Evolutionary conservation across 176 grass and related monocot species (phyloP).

Genomic region (Microstegium vimineum): DNA sequence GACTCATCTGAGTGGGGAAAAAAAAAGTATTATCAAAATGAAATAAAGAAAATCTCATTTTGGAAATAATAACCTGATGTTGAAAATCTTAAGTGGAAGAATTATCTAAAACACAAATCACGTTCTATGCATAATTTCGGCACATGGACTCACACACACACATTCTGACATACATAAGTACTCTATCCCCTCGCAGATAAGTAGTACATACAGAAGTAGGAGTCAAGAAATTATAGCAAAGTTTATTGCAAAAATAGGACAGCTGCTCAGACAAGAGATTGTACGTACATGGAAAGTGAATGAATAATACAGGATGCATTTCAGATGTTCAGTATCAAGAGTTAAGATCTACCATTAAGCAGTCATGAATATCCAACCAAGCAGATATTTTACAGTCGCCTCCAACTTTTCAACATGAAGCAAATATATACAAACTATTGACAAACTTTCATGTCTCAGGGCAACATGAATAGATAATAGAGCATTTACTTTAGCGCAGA

Average conservation of each 20-base stretch:
- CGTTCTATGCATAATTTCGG: not conserved
- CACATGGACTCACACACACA: not conserved
- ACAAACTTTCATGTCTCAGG: not conserved
- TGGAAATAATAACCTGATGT: not conserved
- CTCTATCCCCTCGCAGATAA: not conserved
- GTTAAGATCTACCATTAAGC: not conserved
- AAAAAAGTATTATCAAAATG: slow-evolving; percentile 18
- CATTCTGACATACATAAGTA: not conserved
- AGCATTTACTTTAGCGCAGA: not conserved
- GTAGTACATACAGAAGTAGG: not conserved
- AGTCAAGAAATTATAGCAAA: slow-evolving; percentile 17
- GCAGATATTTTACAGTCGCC: not conserved
- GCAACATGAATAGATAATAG: not conserved
- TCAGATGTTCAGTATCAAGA: not conserved
- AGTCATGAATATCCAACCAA: not conserved
- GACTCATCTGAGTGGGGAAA: slow-evolving; percentile 57
- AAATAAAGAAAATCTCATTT: not conserved
- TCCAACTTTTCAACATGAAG: not conserved
- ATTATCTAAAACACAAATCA: not conserved
- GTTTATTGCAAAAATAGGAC: not conserved
- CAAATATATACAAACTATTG: not conserved
- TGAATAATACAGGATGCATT: not conserved
- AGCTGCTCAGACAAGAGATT: not conserved
- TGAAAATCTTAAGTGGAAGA: not conserved
- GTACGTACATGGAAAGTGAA: not conserved